These are phyloP conservation scores for Rauvolfia tetraphylla DNA, from an alignment of 257 asterid species.

Conservation along the genomic window DNA sequence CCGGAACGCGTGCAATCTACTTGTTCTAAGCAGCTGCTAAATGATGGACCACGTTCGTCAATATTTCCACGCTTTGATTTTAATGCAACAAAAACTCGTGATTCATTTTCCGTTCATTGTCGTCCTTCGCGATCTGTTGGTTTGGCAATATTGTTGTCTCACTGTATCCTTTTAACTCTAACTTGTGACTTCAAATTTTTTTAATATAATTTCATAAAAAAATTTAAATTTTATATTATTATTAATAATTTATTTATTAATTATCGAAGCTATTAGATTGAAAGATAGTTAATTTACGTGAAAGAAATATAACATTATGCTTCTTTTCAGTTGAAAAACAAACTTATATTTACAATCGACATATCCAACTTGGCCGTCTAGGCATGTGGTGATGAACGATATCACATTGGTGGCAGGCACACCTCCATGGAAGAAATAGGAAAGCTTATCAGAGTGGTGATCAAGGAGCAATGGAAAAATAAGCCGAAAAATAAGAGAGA, in stretches of 20 bases:
- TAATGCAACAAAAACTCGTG: slow-evolving; percentile 29
- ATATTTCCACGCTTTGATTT: slow-evolving; percentile 21
- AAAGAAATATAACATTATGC: background rate
- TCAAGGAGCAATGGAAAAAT: background rate
- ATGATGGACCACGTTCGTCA: slow-evolving; percentile 42
- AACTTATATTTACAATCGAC: no score
- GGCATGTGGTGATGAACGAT: no score
- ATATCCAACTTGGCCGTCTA: slow-evolving; percentile 9
- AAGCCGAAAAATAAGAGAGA: background rate
- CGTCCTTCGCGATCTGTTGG: slow-evolving; percentile 6
- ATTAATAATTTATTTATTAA: no score
- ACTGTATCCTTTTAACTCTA: background rate
- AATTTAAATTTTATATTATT: no score
- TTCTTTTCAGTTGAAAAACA: no score
- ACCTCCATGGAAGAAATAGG: background rate
- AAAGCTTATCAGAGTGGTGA: background rate
- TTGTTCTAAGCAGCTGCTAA: background rate
- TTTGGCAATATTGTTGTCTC: background rate
- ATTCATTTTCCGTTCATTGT: slow-evolving; percentile 15
- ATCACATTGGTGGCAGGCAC: no score
- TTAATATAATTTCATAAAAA: no score
- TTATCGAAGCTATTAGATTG: no score
- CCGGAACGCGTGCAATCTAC: slow-evolving; percentile 22
- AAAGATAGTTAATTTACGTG: background rate
- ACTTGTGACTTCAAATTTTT: background rate